A percentile compares a stretch with the other conserved stretches of the same genome.
These are phyloP conservation scores for Fabrea salina DNA, from an alignment of 169 alveolate species.

Conservation along the genomic window DNA sequence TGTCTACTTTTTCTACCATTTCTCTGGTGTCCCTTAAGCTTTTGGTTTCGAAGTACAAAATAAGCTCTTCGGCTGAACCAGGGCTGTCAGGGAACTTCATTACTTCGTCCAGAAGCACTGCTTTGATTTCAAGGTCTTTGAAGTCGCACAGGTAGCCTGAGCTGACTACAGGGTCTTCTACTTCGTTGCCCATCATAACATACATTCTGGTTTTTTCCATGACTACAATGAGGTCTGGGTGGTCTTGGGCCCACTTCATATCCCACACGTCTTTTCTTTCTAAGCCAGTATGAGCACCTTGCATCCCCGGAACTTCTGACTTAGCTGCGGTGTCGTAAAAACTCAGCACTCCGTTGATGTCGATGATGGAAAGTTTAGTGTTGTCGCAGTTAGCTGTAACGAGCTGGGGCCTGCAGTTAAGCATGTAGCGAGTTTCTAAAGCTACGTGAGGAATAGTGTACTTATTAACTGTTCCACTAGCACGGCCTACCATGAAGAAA, in stretches of 20 bases:
- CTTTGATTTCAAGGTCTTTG: slow-evolving; percentile 85
- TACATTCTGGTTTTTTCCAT: slow-evolving; percentile 85
- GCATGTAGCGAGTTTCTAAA: slow-evolving; percentile 49
- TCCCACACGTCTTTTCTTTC: slow-evolving; percentile 89
- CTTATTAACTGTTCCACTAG: slow-evolving; percentile 60
- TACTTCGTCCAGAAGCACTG: slow-evolving; percentile 84
- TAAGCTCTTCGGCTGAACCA: slow-evolving; percentile 63
- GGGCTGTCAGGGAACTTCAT: slow-evolving; percentile 77
- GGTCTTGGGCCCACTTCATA: slow-evolving; percentile 85
- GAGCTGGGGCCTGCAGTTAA: slow-evolving; percentile 60
- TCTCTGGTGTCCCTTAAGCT: slow-evolving; percentile 86
- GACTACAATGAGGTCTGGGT: slow-evolving; percentile 57
- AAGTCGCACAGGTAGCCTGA: slow-evolving; percentile 86
- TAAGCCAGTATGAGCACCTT: slow-evolving; percentile 65
- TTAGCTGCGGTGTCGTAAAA: slow-evolving; percentile 46
- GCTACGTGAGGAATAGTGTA: slow-evolving; percentile 72
- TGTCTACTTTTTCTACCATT: slow-evolving; percentile 71
- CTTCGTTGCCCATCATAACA: slow-evolving; percentile 67
- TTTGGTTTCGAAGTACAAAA: slow-evolving; percentile 84
- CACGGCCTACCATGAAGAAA: slow-evolving; percentile 66
- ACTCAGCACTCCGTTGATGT: slow-evolving; percentile 59
- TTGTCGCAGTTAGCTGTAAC: slow-evolving; percentile 58
- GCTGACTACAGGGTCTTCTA: slow-evolving; percentile 84
- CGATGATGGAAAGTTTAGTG: slow-evolving; percentile 67
- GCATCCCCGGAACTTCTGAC: slow-evolving; percentile 34